Conservation (phyloP, 2,329 filamentous ascomycete species). For the Raffaelea ambrosiae region DNA sequence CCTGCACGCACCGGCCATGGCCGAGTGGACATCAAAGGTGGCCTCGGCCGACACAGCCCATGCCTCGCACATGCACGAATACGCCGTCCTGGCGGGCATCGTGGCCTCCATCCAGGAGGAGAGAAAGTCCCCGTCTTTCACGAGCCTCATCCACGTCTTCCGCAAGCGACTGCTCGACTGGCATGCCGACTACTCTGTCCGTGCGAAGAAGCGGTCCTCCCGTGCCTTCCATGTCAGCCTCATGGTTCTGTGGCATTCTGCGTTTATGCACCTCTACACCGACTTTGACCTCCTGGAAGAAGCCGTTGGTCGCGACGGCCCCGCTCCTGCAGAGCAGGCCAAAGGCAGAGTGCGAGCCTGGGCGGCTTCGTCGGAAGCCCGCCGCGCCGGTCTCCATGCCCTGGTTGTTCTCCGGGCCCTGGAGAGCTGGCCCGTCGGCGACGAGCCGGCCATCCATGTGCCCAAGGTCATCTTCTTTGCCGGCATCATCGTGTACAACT, state of each 20-base stretch:
- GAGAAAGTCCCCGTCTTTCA: neutral
- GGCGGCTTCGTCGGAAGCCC: neutral
- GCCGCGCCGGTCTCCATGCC: neutral
- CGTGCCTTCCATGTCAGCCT: neutral
- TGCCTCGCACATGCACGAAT: neutral
- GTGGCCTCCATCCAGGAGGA: neutral
- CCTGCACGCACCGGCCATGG: neutral
- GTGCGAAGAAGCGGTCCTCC: neutral
- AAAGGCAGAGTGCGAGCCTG: neutral
- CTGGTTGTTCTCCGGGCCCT: neutral
- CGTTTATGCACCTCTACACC: neutral
- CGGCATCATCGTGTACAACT: neutral
- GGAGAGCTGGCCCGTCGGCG: neutral
- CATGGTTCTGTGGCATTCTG: neutral
- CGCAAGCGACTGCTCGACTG: neutral
- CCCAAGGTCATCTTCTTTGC: neutral
- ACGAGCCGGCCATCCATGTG: neutral
- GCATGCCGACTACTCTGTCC: neutral
- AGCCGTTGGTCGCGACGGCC: neutral
- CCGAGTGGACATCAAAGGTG: neutral
- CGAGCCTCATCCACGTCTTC: neutral
- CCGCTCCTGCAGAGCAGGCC: neutral
- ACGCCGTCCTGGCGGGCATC: neutral
- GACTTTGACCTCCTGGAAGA: neutral
- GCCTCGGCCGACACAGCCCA: neutral